Evolutionary conservation across 2,329 filamentous ascomycete genomes (phyloP).

Genomic region (Sarocladium oryzae): DNA sequence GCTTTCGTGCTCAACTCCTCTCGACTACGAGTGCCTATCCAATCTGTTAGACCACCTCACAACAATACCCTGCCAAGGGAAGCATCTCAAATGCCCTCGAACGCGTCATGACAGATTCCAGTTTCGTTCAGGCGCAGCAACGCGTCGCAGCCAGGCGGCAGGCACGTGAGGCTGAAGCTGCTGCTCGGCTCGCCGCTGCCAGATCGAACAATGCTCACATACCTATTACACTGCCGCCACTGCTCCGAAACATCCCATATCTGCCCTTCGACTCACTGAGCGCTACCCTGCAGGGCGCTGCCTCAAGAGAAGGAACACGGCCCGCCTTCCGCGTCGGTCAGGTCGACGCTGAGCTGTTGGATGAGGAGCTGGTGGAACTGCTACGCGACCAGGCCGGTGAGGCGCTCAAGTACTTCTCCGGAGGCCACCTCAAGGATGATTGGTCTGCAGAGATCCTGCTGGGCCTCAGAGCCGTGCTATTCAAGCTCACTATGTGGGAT

Average conservation of each 20-base stretch:
- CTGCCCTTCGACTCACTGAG: conserved; percentile 57
- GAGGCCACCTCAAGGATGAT: conserved; percentile 69
- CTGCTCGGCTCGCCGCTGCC: conserved; percentile 44
- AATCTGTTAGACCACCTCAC: no score
- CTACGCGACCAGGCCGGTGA: conserved; percentile 82
- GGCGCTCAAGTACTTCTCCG: conserved; percentile 79
- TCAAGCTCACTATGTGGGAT: conserved; percentile 96
- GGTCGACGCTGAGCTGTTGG: conserved; percentile 89
- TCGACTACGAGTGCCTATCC: no score
- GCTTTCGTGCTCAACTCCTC: no score
- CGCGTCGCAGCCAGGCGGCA: conserved; percentile 76
- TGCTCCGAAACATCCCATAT: conserved; percentile 1
- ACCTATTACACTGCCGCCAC: conserved; percentile 46
- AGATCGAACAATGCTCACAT: conserved; percentile 45
- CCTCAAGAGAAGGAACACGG: conserved; percentile 68
- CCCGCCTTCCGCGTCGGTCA: conserved; percentile 92
- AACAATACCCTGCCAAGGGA: background rate
- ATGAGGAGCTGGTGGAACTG: conserved; percentile 85
- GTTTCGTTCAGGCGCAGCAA: conserved; percentile 84
- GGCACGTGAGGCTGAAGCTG: conserved; percentile 62
- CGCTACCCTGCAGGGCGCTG: conserved; percentile 62
- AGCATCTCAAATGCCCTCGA: background rate
- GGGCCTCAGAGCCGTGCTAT: conserved; percentile 68
- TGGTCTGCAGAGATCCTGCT: conserved; percentile 83
- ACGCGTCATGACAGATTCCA: conserved; percentile 42